A percentile compares a stretch with the other conserved stretches of the same genome.
These are phyloP conservation scores for Trichoderma atroviride DNA, from an alignment of 2,329 filamentous ascomycete species.

Conservation along the genomic window DNA sequence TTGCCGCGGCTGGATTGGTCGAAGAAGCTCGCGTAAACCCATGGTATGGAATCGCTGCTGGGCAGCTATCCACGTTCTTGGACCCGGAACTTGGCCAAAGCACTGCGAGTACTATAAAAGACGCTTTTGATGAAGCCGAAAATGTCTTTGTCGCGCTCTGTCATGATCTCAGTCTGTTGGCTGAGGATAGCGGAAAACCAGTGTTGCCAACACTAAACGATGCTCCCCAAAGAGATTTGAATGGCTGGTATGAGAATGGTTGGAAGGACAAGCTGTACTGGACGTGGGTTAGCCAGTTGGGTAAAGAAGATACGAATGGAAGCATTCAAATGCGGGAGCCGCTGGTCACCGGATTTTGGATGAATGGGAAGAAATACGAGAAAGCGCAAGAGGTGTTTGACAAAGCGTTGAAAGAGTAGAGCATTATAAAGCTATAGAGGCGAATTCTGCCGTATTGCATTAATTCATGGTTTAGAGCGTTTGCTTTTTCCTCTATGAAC, in stretches of 20 bases:
- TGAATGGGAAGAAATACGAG: neutral
- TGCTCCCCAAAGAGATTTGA: conserved; percentile 1
- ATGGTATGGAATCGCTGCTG: neutral
- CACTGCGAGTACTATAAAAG: neutral
- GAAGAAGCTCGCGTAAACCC: neutral
- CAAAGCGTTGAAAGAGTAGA: neutral
- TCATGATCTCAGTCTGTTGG: conserved; percentile 3
- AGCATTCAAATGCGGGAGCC: neutral
- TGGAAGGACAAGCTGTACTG: conserved; percentile 15
- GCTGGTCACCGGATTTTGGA: conserved; percentile 1
- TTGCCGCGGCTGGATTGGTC: neutral
- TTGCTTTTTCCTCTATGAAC: rapidly evolving
- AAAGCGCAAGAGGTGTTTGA: neutral
- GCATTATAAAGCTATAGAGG: neutral
- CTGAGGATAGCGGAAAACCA: neutral
- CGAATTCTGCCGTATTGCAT: neutral
- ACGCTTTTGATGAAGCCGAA: conserved; percentile 14
- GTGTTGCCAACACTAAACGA: conserved; percentile 6
- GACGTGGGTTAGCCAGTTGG: conserved; percentile 2
- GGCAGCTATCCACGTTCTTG: neutral
- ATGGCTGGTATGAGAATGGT: conserved; percentile 13
- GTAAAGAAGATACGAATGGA: conserved; percentile 4
- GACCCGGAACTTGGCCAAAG: neutral
- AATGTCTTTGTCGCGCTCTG: conserved; percentile 6
- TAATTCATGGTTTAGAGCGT: too few species aligned